Evolutionary conservation across 768 basidiomycete genomes (phyloP), one percentile per base, ranked within the genome.

Genomic region (Kwoniella heveanensis): DNA sequence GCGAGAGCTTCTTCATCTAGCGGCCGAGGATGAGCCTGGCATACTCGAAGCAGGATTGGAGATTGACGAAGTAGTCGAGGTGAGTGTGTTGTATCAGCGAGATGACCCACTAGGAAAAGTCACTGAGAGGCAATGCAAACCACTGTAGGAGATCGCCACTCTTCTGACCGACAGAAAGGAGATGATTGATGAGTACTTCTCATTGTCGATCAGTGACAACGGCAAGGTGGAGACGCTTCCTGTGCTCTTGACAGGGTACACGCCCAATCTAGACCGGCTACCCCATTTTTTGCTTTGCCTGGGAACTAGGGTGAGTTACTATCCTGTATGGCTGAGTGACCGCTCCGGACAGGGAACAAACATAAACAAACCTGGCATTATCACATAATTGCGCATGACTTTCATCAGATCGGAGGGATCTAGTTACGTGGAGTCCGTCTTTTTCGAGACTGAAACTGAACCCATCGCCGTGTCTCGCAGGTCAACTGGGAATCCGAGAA

Each of bases 121-220:
- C n/a, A n/a, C n/a, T n/a, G n/a, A n/a, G n/a, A n/a, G n/a, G n/a
- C n/a, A n/a, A n/a, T n/a, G n/a, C n/a, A n/a, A n/a, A n/a, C n/a
- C n/a, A n/a, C n/a, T 49, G 25, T 8, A 74, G 60, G 51, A 55
- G 3, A 66, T 81, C 47, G 30, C 61, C 29, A 50, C 68, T 44
- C 56, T 64, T 1, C 59, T 80, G 12, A 52, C 72, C 13, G 73
- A 77, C 32, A 72, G 85, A 13, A 84, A 88, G 9, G 88, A 88
- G 2, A 97, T 99, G 94, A 83, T 98, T 2, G 82, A 85, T 1
- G 96, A 97, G 66, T 97, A 99, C 80, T 98, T 98, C 76, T 88
- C 87, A 1, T 79, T 98, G 21, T 79, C 80, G 25, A 88, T 99
- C 66, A 57, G 67, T 24, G 82, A 84, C 0, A 81, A 85, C 1